Percentiles rank a stretch among this genome's conserved stretches.
phyloP scores from a whole-genome alignment of 139 green algal genomes.

The Chlamydomonas schloesseri region DNA sequence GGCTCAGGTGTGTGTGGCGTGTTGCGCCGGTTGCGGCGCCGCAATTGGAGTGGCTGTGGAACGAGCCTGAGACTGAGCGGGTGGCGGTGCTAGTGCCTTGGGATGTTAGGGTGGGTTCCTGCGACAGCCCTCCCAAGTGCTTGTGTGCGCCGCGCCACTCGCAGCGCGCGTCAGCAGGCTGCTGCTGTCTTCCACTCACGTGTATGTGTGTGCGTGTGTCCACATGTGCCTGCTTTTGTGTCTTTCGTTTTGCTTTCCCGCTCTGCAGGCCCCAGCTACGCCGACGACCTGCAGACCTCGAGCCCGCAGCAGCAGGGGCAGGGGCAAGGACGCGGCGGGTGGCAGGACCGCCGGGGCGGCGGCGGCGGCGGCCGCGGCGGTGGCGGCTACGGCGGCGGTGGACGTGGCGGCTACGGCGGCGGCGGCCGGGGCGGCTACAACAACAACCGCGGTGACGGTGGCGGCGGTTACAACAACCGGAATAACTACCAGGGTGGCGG shows the following conservation, averaged over 20 bases:
- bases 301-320: slow-evolving; percentile 1
- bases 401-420: not conserved
- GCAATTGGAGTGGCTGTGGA: too few relatives aligned
- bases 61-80: too few relatives aligned
- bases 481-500: not conserved
- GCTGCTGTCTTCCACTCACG: not conserved
- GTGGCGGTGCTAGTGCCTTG: too few relatives aligned
- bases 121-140: too few relatives aligned
- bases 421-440: not conserved
- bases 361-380: not conserved
- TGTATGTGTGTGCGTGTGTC: too few relatives aligned
- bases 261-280: slow-evolving; percentile 31
- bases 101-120: too few relatives aligned
- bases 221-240: too few relatives aligned
- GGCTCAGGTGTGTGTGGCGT: not conserved
- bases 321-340: not conserved
- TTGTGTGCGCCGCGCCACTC: too few relatives aligned
- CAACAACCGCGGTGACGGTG: not conserved
- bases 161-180: not conserved
- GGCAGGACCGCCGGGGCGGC: not conserved
- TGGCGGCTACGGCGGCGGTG: not conserved
- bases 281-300: not conserved
- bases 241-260: too few relatives aligned
- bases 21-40: too few relatives aligned
- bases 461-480: not conserved